phyloP scores from a whole-genome alignment of 2,329 filamentous ascomycete species.

The Aaosphaeria arxii region DNA sequence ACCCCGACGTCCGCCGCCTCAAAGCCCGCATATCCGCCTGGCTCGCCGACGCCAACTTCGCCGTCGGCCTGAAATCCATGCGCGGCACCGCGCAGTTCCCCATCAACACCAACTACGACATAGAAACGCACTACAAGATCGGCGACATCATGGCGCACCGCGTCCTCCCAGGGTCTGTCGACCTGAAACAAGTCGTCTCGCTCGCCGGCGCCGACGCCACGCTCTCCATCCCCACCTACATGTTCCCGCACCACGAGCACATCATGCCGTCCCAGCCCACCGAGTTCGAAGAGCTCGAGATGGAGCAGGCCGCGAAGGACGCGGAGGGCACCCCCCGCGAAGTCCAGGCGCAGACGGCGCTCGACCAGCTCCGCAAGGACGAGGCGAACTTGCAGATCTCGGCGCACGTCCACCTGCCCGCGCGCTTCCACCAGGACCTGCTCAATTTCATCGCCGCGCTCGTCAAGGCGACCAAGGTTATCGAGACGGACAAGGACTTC shows the following conservation, averaged over 20 bases:
- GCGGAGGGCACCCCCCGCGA: slow-evolving; percentile 45
- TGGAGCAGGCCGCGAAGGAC: slow-evolving; percentile 39
- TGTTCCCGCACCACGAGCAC: slow-evolving; percentile 56
- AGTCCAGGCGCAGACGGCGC: slow-evolving; percentile 38
- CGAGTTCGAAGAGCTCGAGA: slow-evolving; percentile 25
- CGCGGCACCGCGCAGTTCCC: slow-evolving; percentile 48
- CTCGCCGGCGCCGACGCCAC: slow-evolving; percentile 51
- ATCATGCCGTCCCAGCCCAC: slow-evolving; percentile 45
- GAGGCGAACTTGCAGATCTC: slow-evolving; percentile 48
- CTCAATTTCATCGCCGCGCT: slow-evolving; percentile 55
- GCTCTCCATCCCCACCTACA: slow-evolving; percentile 47
- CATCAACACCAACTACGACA: slow-evolving; percentile 48
- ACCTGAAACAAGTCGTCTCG: slow-evolving; percentile 48
- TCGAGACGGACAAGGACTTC: slow-evolving; percentile 48
- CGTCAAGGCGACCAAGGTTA: slow-evolving; percentile 57
- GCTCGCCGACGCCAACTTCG: slow-evolving; percentile 53
- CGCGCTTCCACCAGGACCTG: slow-evolving; percentile 50
- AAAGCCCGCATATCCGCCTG: slow-evolving; percentile 48
- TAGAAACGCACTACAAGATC: slow-evolving; percentile 45
- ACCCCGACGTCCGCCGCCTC: slow-evolving; percentile 45
- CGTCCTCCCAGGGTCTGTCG: slow-evolving; percentile 40
- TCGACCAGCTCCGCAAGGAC: slow-evolving; percentile 44
- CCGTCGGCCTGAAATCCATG: slow-evolving; percentile 47
- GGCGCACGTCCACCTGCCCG: slow-evolving; percentile 50
- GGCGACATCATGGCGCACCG: slow-evolving; percentile 51